Evolutionary conservation across 169 alveolate species (phyloP), one percentile per base, ranked within the genome.

Genomic region (Eimeria falciformis): DNA sequence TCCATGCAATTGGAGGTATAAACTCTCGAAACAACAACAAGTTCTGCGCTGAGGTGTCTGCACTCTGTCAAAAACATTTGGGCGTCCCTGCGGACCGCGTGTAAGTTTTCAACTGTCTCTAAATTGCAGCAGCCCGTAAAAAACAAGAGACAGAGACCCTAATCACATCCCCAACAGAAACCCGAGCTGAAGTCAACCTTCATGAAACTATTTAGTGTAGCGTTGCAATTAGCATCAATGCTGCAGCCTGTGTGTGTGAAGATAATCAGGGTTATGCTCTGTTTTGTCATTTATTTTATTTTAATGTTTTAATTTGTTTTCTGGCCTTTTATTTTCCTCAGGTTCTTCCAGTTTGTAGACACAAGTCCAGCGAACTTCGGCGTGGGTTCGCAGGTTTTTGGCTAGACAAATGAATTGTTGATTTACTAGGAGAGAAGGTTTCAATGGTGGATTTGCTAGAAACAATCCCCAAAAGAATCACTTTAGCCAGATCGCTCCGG

Each of bases 331-430:
- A 21, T 25, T 71, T 29, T n/a, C 12, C 25, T 6, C 87, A 77
- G 87, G 68, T 77, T 77, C 18, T 77, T 77, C 47, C 62, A 37
- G 29, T 77, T 77, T 69, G 56, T 5, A 2, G 87, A 77, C 23
- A 11, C 23, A 7, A 25, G 53, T 27, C 62, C 71, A 2, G 68
- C 87, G 40, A 77, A 77, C 87, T 21, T 77, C 25, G 87, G 87
- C 68, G 50, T 77, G n/a, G 87, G 87, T 11, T n/a, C 87, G 5
- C 68, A 55, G 17, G 87, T 77, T 3, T 77, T 77, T 6, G 87
- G 58, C 47, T 77, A 27, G 50, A 9, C 27, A 25, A 1, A 18
- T 1, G 29, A 37, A 12, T 23, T 66, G 7, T 25, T 68, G 5
- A 68, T 11, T 17, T 17, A 0, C 17, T 53, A 53, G 65, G 65